phyloP scores from a whole-genome alignment of 371 early-diverging fungal genomes.

The Lichtheimia hyalospora region DNA sequence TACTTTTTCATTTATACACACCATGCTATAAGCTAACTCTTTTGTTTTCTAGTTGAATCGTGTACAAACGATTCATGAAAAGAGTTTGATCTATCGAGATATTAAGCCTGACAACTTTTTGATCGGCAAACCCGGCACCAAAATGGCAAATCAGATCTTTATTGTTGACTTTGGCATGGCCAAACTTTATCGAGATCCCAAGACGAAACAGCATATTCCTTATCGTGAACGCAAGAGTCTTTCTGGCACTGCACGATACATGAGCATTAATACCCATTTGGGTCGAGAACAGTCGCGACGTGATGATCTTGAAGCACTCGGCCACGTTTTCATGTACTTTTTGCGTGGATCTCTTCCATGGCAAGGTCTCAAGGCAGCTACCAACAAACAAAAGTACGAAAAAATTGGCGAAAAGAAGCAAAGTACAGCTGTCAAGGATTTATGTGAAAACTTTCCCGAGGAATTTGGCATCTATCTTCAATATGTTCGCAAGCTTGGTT shows the following conservation, averaged over 20 bases:
- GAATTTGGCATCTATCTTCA: conserved; percentile 88
- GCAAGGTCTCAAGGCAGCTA: conserved; percentile 89
- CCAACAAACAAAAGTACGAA: conserved; percentile 90
- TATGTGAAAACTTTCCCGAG: conserved; percentile 76
- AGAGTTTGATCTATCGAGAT: conserved; percentile 94
- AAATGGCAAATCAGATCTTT: conserved; percentile 51
- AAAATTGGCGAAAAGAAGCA: conserved; percentile 90
- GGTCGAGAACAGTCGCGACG: conserved; percentile 90
- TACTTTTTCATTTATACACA: conserved; percentile 17
- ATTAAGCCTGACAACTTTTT: conserved; percentile 99
- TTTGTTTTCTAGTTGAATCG: conserved; percentile 62
- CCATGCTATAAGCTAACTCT: background rate
- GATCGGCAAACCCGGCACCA: conserved; percentile 65
- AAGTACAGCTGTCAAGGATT: conserved; percentile 68
- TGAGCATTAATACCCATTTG: conserved; percentile 87
- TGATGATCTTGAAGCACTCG: conserved; percentile 93
- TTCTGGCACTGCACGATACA: conserved; percentile 90
- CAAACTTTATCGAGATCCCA: conserved; percentile 82
- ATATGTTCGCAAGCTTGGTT: conserved; percentile 85
- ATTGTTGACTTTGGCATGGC: conserved; percentile 92
- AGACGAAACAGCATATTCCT: conserved; percentile 82
- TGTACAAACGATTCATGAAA: conserved; percentile 91
- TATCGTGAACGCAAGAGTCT: conserved; percentile 79
- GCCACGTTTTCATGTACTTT: conserved; percentile 93
- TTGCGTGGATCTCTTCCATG: conserved; percentile 87